Evolutionary conservation across 768 basidiomycete species (phyloP).

Genomic region (Naganishia vaughanmartiniae): DNA sequence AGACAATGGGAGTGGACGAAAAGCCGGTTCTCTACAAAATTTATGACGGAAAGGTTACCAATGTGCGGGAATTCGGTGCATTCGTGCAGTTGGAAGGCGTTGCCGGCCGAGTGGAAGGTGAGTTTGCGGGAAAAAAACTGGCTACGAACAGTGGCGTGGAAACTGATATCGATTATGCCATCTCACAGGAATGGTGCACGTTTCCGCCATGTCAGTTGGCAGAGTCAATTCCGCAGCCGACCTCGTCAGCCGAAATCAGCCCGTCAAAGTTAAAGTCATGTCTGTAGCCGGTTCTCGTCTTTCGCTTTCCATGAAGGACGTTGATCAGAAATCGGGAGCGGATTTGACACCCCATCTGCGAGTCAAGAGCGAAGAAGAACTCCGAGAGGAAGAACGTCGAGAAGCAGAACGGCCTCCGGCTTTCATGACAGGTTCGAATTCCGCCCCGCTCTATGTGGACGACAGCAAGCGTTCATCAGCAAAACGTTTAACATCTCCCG

Average conservation of each 20-base stretch:
- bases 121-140: conserved; percentile 41
- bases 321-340: conserved; percentile 81
- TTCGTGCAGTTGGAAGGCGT: conserved; percentile 89
- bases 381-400: conserved; percentile 71
- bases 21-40: conserved; percentile 89
- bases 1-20: conserved; percentile 63
- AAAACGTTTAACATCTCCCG: conserved; percentile 57
- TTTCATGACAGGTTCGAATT: conserved; percentile 74
- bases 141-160: not conserved
- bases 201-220: conserved; percentile 79
- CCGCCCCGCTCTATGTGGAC: conserved; percentile 61
- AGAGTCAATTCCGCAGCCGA: conserved; percentile 85
- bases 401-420: conserved; percentile 59
- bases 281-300: conserved; percentile 77
- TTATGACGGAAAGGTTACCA: conserved; percentile 79
- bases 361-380: conserved; percentile 89
- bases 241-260: conserved; percentile 75
- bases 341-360: conserved; percentile 93
- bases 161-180: conserved; percentile 54
- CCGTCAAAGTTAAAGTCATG: conserved; percentile 95
- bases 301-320: conserved; percentile 95
- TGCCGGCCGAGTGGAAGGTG: conserved; percentile 81
- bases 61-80: conserved; percentile 91
- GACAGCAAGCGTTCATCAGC: conserved; percentile 42
- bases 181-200: conserved; percentile 75